Conservation (phyloP, 257 asterid genomes). For the Nicotiana otophora region DNA sequence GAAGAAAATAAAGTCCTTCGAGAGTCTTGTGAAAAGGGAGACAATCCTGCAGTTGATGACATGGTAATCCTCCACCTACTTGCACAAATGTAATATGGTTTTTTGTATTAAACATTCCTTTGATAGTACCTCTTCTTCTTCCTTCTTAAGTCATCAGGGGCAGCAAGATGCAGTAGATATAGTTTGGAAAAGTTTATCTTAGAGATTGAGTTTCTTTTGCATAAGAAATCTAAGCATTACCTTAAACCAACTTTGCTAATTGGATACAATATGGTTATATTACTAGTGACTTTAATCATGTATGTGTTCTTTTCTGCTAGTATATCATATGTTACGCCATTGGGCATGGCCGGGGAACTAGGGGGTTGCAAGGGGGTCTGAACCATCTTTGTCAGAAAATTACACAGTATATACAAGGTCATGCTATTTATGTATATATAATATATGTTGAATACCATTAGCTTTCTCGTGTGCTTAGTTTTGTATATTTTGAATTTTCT, state of each 20-base stretch:
- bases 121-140: background rate
- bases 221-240: background rate
- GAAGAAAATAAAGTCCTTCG: slow-evolving; percentile 80
- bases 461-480: too few species aligned
- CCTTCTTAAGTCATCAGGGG: background rate
- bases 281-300: background rate
- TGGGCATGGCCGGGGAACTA: background rate
- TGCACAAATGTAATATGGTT: background rate
- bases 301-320: background rate
- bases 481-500: too few species aligned
- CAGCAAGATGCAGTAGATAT: background rate
- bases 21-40: slow-evolving; percentile 73
- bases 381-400: too few species aligned
- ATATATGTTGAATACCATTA: too few species aligned
- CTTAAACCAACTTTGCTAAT: background rate
- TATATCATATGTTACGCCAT: background rate
- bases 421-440: too few species aligned
- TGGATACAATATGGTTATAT: background rate
- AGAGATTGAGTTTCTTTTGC: background rate
- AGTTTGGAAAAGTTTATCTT: background rate
- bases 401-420: too few species aligned
- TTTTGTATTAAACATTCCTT: background rate
- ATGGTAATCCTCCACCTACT: slow-evolving; percentile 37
- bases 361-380: too few species aligned
- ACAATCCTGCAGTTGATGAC: slow-evolving; percentile 78